phyloP scores from a whole-genome alignment of 371 early-diverging fungal species.

The Mucor mucedo region DNA sequence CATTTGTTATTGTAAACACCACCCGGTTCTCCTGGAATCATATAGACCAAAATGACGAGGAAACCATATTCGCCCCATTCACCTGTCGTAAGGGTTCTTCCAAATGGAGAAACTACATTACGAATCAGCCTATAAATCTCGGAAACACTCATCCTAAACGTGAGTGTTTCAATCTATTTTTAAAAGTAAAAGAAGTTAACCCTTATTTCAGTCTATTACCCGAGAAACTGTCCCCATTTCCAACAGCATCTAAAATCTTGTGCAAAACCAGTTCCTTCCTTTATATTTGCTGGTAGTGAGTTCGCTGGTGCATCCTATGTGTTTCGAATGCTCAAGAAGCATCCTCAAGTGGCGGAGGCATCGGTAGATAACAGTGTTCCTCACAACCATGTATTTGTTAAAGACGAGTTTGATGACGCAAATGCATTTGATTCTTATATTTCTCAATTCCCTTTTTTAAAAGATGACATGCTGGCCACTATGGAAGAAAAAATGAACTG shows the following conservation, averaged over 20 bases:
- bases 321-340: conserved; percentile 51
- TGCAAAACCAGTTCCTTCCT: conserved; percentile 61
- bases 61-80: conserved; percentile 36
- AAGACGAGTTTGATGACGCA: conserved; percentile 27
- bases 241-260: conserved; percentile 36
- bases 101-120: conserved; percentile 36
- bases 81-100: conserved; percentile 28
- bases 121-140: conserved; percentile 18
- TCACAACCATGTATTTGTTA: conserved; percentile 11
- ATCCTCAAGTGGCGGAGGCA: conserved; percentile 55
- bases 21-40: conserved; percentile 11
- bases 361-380: conserved; percentile 25
- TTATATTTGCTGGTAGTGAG: conserved; percentile 65
- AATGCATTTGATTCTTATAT: conserved; percentile 48
- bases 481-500: conserved; percentile 22
- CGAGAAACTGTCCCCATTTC: conserved; percentile 48
- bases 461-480: conserved; percentile 17
- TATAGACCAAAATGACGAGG: conserved; percentile 24
- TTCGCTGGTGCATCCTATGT: conserved; percentile 51
- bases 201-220: conserved; percentile 46
- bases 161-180: conserved; percentile 4
- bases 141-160: conserved; percentile 35
- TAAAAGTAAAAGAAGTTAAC: not conserved
- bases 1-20: conserved; percentile 9
- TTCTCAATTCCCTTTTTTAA: conserved; percentile 39